Evolutionary conservation across 2,329 filamentous ascomycete genomes (phyloP).

Genomic region (Aspergillus glaucus): DNA sequence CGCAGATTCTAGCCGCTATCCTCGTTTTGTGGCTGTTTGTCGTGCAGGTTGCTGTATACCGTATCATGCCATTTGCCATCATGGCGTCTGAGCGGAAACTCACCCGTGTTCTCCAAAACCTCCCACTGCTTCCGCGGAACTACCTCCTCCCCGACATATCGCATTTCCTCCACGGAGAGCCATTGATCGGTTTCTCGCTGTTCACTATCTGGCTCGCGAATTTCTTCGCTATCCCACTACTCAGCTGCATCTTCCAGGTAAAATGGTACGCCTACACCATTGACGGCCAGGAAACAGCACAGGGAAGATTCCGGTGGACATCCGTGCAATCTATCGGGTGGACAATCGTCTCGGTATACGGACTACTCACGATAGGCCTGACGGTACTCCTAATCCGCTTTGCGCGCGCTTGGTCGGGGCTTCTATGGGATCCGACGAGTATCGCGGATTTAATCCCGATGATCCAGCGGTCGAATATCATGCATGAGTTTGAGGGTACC

Average conservation of each 20-base stretch:
- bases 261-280: constrained; percentile 51
- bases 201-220: constrained; percentile 69
- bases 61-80: constrained; percentile 70
- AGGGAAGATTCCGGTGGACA: constrained; percentile 69
- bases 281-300: constrained; percentile 29
- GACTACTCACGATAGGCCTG: constrained; percentile 56
- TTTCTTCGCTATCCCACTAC: constrained; percentile 69
- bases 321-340: constrained; percentile 72
- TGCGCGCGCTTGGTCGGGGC: constrained; percentile 59
- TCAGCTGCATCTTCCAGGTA: constrained; percentile 68
- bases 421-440: constrained; percentile 79
- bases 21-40: constrained; percentile 72
- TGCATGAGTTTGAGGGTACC: constrained; percentile 63
- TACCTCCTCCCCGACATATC: constrained; percentile 62
- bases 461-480: constrained; percentile 71
- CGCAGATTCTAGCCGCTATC: constrained; percentile 65
- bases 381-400: constrained; percentile 60
- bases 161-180: constrained; percentile 64
- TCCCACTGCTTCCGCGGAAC: constrained; percentile 54
- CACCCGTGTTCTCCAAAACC: constrained; percentile 58
- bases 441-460: constrained; percentile 75
- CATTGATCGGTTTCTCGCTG: constrained; percentile 60
- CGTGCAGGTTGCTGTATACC: constrained; percentile 66
- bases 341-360: constrained; percentile 68
- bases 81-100: constrained; percentile 61